These are phyloP conservation scores for Ochetophila trinervis DNA, from an alignment of 306 rosid genomes.

Conservation along the genomic window DNA sequence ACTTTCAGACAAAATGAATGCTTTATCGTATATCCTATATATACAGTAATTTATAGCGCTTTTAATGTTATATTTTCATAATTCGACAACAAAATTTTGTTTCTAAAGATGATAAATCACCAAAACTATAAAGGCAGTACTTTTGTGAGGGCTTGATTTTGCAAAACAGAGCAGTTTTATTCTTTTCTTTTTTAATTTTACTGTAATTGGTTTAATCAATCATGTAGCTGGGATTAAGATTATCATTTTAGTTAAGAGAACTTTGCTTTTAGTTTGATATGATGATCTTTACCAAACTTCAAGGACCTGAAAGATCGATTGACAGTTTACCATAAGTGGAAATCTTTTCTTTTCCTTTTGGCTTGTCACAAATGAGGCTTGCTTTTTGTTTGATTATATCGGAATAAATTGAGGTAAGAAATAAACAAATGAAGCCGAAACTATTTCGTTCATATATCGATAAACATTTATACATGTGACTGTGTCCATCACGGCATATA, in stretches of 20 bases:
- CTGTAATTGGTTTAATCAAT: not conserved
- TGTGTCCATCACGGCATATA: not conserved
- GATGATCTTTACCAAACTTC: slow-evolving; percentile 4
- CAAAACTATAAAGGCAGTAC: too few relatives aligned
- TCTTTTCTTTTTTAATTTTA: too few relatives aligned
- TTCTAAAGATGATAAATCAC: too few relatives aligned
- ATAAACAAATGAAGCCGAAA: too few relatives aligned
- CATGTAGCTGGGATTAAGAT: not conserved
- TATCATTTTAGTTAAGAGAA: not conserved
- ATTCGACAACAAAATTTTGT: too few relatives aligned
- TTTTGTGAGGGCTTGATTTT: too few relatives aligned
- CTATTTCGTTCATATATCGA: not conserved
- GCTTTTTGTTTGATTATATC: not conserved
- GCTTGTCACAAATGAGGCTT: not conserved
- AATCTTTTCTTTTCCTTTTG: not conserved
- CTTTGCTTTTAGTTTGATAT: not conserved
- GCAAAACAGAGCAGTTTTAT: too few relatives aligned
- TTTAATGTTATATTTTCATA: too few relatives aligned
- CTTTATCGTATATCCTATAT: too few relatives aligned
- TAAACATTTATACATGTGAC: slow-evolving; percentile 4
- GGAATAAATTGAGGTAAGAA: too few relatives aligned
- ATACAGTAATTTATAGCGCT: too few relatives aligned
- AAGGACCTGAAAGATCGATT: not conserved
- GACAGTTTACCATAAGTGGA: slow-evolving; percentile 1
- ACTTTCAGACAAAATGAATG: too few relatives aligned